Conservation (phyloP, 495 filamentous ascomycete genomes). For the Hyaloscypha variabilis region DNA sequence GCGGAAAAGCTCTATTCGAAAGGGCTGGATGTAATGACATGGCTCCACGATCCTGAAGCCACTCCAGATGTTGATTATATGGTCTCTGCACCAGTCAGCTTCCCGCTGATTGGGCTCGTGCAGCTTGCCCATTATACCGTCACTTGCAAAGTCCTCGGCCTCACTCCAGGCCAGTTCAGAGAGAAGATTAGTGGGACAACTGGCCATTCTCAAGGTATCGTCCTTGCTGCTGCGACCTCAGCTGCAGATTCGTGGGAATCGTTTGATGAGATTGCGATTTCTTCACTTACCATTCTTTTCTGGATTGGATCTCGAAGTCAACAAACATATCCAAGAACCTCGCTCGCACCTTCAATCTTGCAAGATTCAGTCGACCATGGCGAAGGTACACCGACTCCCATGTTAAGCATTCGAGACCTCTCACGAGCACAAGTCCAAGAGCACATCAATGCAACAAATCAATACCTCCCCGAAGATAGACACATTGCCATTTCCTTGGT, state of each 20-base stretch:
- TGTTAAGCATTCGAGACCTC: constrained; percentile 96
- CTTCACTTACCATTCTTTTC: constrained; percentile 92
- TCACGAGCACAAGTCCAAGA: constrained; percentile 82
- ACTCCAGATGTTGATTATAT: constrained; percentile 96
- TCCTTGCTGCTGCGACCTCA: constrained; percentile 91
- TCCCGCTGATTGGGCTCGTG: constrained; percentile 93
- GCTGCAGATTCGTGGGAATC: constrained; percentile 87
- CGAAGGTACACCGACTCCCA: constrained; percentile 91
- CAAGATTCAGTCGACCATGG: constrained; percentile 94
- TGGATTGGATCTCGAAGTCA: constrained; percentile 99
- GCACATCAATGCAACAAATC: constrained; percentile 94
- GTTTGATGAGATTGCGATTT: constrained; percentile 73
- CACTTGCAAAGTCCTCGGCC: constrained; percentile 85
- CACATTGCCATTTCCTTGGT: constrained; percentile 94
- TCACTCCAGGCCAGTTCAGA: constrained; percentile 81
- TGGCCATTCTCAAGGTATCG: constrained; percentile 95
- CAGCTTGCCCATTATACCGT: constrained; percentile 94
- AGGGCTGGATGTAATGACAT: constrained; percentile 89
- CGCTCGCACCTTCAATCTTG: constrained; percentile 86
- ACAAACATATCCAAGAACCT: constrained; percentile 93
- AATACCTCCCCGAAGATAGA: constrained; percentile 87
- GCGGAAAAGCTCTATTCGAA: constrained; percentile 96
- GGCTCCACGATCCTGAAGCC: constrained; percentile 83
- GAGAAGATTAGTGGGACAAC: constrained; percentile 84
- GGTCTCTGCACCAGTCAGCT: constrained; percentile 94